phyloP scores from a whole-genome alignment of 352 stramenopile genomes.

The Globisporangium okanoganense region DNA sequence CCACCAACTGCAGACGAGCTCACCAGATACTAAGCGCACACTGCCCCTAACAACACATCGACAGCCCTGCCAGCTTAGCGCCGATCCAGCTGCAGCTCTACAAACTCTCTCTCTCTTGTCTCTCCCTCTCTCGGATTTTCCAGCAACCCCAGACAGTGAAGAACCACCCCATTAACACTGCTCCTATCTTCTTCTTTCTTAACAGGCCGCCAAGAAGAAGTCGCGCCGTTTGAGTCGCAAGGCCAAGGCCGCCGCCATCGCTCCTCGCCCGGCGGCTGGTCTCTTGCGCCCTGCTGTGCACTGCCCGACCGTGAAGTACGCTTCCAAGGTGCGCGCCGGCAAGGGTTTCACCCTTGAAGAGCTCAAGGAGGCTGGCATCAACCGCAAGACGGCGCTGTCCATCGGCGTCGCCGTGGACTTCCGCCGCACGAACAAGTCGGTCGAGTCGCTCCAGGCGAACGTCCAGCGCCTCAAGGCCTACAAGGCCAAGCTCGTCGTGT shows the following conservation, averaged over 20 bases:
- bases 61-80: not conserved
- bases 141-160: not conserved
- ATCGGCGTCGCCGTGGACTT: slow-evolving; percentile 99
- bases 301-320: slow-evolving; percentile 98
- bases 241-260: slow-evolving; percentile 96
- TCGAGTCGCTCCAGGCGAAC: slow-evolving; percentile 96
- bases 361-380: slow-evolving; percentile 97
- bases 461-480: slow-evolving; percentile 99
- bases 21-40: not conserved
- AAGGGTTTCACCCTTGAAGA: slow-evolving; percentile 99
- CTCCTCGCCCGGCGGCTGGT: slow-evolving; percentile 94
- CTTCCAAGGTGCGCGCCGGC: slow-evolving; percentile 96
- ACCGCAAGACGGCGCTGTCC: slow-evolving; percentile 93
- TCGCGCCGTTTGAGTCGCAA: slow-evolving; percentile 93
- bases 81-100: not conserved
- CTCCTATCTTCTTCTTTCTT: slow-evolving; percentile 34
- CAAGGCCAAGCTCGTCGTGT: slow-evolving; percentile 98
- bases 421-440: slow-evolving; percentile 97
- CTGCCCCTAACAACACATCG: not conserved
- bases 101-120: not conserved
- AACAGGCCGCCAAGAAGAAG: slow-evolving; percentile 98
- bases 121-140: not conserved
- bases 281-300: slow-evolving; percentile 96
- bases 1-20: not conserved
- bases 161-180: slow-evolving; percentile 10